These are phyloP conservation scores for Monosporascus sp. DNA, from an alignment of 2,329 filamentous ascomycete species.

Conservation along the genomic window DNA sequence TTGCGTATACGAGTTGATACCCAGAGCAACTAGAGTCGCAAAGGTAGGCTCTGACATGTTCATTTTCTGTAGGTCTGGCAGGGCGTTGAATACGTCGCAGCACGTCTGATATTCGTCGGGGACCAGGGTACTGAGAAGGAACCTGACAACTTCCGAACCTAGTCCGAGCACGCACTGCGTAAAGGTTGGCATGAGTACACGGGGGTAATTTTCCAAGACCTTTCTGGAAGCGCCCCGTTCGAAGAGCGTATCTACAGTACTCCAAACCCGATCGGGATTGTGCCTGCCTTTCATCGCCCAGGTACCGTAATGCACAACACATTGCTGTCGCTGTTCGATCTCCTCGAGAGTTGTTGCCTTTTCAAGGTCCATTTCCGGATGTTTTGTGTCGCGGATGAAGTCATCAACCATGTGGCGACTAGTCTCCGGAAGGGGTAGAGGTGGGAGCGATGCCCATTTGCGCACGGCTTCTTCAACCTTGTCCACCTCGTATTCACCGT, in stretches of 20 bases:
- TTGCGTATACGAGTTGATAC: constrained; percentile 5
- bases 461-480: constrained; percentile 5
- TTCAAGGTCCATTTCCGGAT: constrained; percentile 4
- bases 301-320: constrained; percentile 4
- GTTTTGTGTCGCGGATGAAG: constrained; percentile 4
- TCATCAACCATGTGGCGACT: constrained; percentile 4
- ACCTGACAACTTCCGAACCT: constrained; percentile 4
- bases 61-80: constrained; percentile 1
- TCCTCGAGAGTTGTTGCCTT: constrained; percentile 2
- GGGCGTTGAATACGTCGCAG: constrained; percentile 1
- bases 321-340: constrained; percentile 2
- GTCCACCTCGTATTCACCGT: neutral
- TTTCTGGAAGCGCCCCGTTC: neutral
- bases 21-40: constrained; percentile 1
- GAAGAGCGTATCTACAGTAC: neutral
- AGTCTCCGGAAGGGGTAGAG: constrained; percentile 2
- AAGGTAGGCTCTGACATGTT: constrained; percentile 5
- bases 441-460: constrained; percentile 4
- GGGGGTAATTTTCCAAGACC: neutral
- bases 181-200: neutral
- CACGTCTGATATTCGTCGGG: constrained; percentile 3
- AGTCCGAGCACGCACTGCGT: constrained; percentile 1
- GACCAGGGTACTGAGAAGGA: constrained; percentile 1
- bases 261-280: neutral
- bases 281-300: constrained; percentile 3